Conservation (phyloP, 2,329 filamentous ascomycete species). For the Penicillium sumatraense region DNA sequence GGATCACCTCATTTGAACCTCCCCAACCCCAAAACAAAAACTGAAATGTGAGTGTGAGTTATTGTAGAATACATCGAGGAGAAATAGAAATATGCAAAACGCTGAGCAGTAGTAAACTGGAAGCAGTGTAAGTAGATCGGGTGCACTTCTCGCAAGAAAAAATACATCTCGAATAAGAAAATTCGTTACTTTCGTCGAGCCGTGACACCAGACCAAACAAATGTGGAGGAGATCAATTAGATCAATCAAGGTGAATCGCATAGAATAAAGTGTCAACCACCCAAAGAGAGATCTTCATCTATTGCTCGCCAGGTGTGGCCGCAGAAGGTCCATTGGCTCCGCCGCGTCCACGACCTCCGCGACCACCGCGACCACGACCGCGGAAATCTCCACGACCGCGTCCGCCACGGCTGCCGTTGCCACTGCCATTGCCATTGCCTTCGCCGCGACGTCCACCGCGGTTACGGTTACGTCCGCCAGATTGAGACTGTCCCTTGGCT, state of each 20-base stretch:
- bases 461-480: slow-evolving; percentile 39
- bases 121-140: slow-evolving; percentile 38
- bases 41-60: slow-evolving; percentile 15
- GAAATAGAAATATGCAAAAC: slow-evolving; percentile 19
- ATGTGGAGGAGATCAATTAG: not conserved
- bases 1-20: not conserved
- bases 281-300: too few relatives aligned
- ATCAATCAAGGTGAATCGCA: not conserved
- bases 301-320: slow-evolving; percentile 20
- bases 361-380: slow-evolving; percentile 37
- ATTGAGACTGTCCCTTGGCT: slow-evolving; percentile 50
- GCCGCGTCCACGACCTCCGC: slow-evolving; percentile 38
- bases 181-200: slow-evolving; percentile 44
- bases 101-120: not conserved
- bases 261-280: too few relatives aligned
- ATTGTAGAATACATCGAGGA: not conserved
- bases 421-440: slow-evolving; percentile 31
- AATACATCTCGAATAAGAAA: slow-evolving; percentile 28
- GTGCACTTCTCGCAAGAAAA: slow-evolving; percentile 32
- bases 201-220: slow-evolving; percentile 35
- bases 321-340: slow-evolving; percentile 32
- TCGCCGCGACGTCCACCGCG: slow-evolving; percentile 43
- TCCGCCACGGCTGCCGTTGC: slow-evolving; percentile 42
- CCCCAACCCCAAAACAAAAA: slow-evolving; percentile 4
- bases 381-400: slow-evolving; percentile 38